Percentiles rank a stretch among this genome's conserved stretches.
phyloP scores from a whole-genome alignment of 2,329 filamentous ascomycete genomes.

The Alternaria tenuissima region DNA sequence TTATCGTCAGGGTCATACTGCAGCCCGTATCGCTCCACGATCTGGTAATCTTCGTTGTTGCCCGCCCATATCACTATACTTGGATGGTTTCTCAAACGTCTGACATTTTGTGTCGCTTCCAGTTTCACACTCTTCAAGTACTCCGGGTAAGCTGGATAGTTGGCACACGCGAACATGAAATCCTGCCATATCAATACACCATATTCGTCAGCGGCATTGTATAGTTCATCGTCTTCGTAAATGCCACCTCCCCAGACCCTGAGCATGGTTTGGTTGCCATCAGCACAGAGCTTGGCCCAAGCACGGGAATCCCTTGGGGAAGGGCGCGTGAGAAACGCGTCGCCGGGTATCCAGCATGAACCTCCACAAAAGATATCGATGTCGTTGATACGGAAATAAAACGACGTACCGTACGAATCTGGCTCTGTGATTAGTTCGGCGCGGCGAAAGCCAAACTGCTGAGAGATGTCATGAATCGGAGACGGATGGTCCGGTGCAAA shows the following conservation, averaged over 20 bases:
- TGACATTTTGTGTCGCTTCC: conserved; percentile 71
- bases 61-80: conserved; percentile 87
- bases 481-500: neutral
- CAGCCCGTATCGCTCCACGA: conserved; percentile 74
- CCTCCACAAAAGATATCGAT: conserved; percentile 80
- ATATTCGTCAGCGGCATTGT: conserved; percentile 77
- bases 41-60: conserved; percentile 95
- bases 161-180: conserved; percentile 77
- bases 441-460: conserved; percentile 66
- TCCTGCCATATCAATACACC: conserved; percentile 87
- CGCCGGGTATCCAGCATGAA: conserved; percentile 86
- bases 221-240: conserved; percentile 77
- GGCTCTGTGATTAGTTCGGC: conserved; percentile 57
- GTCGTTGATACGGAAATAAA: conserved; percentile 81
- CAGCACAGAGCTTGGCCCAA: conserved; percentile 78
- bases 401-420: conserved; percentile 71
- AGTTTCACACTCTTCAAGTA: conserved; percentile 58
- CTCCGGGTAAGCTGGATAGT: conserved; percentile 67
- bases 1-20: conserved; percentile 82
- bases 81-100: conserved; percentile 81
- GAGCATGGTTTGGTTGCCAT: conserved; percentile 83
- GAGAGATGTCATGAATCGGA: conserved; percentile 6
- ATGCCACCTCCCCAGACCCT: conserved; percentile 83
- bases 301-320: conserved; percentile 70
- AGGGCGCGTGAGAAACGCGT: conserved; percentile 78